These are phyloP conservation scores for Jacaranda mimosifolia DNA, from an alignment of 257 asterid genomes.

Conservation along the genomic window DNA sequence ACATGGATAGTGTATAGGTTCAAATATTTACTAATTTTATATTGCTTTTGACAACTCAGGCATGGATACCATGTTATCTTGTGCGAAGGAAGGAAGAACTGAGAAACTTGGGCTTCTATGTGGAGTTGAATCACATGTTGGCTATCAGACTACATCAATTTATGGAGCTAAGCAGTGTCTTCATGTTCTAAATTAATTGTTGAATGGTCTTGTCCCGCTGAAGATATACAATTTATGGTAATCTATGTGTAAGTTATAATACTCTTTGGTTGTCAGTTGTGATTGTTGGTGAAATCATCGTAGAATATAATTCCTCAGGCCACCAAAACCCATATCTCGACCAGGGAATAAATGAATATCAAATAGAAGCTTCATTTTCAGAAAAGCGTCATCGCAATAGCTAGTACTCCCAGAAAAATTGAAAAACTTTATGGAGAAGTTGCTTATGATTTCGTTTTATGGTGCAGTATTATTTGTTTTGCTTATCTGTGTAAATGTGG, in stretches of 20 bases:
- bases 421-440: too few species aligned
- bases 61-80: constrained; percentile 97
- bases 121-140: constrained; percentile 31
- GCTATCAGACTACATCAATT: constrained; percentile 20
- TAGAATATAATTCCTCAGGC: background rate
- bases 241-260: background rate
- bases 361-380: too few species aligned
- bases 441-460: too few species aligned
- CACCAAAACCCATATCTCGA: too few species aligned
- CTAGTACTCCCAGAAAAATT: too few species aligned
- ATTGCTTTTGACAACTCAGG: constrained; percentile 51
- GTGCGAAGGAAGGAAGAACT: constrained; percentile 95
- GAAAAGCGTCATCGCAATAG: too few species aligned
- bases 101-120: constrained; percentile 43
- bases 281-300: constrained; percentile 5
- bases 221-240: constrained; percentile 24
- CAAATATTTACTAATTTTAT: constrained; percentile 22
- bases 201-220: constrained; percentile 17
- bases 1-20: background rate
- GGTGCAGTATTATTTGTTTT: too few species aligned
- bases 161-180: constrained; percentile 17
- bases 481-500: too few species aligned
- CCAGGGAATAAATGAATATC: too few species aligned
- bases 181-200: constrained; percentile 16
- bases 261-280: constrained; percentile 20